Base-by-base conservation (phyloP, 768 basidiomycete genomes). In the Cystobasidium onofrii region DNA sequence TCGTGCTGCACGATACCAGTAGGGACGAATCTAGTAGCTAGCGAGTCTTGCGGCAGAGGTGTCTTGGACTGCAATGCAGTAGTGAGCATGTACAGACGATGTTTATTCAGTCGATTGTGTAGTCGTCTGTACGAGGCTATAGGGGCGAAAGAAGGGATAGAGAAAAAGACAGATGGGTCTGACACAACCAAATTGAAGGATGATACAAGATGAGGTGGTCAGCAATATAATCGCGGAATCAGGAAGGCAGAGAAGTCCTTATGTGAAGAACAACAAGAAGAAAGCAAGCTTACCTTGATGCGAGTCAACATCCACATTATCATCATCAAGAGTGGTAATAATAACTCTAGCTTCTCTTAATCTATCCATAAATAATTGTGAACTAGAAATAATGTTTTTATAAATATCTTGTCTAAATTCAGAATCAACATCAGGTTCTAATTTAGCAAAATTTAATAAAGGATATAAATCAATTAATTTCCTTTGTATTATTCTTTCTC, bases 51-150 rank as follows among this genome's bases (percentile, higher is more conserved):
- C 1, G 71, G 71, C 12, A 73, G 71, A n/a, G 71, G 57, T 12
- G 55, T 60, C 60, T 73, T 73, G 71, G 25, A 61, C n/a, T 73
- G 57, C 36, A 73, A 39, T 18, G 71, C 55, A 23, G 55, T 73
- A 7, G 71, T 46, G 18, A 73, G 36, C 31, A 73, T 23, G 34
- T 73, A 73, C 1, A 73, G 27, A 18, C 55, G 33, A 50, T 63
- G 71, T 23, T 44, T 43, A 13, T 25, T 64, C 10, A 63, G 6
- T 29, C 71, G 71, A 29, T 25, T 61, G 33, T 61, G 36, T 41
- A 62, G 23, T 23, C 60, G 27, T 33, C 73, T 34, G 25, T 74
- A 74, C 2, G 73, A 27, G 3, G 34, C 39, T 31, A 64, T 33
- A 29, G 41, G 63, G 25, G 18, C 34, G 64, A 74, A 67, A 1